Evolutionary conservation across 1,284 basidiomycete genomes (phyloP).

Genomic region (Ceratobasidium sp.): DNA sequence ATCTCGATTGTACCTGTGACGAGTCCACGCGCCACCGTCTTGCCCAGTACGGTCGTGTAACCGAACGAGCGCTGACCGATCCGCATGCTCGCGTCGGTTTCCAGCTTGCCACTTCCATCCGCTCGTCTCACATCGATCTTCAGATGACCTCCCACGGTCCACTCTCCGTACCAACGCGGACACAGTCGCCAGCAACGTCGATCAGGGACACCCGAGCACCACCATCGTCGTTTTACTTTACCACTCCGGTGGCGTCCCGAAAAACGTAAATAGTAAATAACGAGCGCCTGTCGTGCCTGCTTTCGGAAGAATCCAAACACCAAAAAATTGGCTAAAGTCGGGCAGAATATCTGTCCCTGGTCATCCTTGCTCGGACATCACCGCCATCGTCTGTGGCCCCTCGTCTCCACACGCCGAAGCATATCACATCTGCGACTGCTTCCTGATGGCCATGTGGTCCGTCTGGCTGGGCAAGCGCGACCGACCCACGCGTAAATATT

Average conservation of each 20-base stretch:
- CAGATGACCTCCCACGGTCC: background rate
- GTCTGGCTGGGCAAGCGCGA: background rate
- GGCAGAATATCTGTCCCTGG: background rate
- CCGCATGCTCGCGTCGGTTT: slow-evolving; percentile 7
- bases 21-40: background rate
- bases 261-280: background rate
- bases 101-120: background rate
- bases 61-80: background rate
- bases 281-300: background rate
- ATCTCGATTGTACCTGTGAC: background rate
- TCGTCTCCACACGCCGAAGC: too few relatives aligned
- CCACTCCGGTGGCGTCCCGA: background rate
- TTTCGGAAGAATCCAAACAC: background rate
- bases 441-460: background rate
- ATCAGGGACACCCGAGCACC: background rate
- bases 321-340: too few relatives aligned
- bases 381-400: background rate
- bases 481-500: background rate
- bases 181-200: background rate
- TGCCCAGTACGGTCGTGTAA: background rate
- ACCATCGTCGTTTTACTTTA: too few relatives aligned
- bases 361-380: background rate
- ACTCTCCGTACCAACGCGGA: background rate
- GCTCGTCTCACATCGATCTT: background rate
- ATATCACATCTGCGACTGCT: background rate